These are phyloP conservation scores for Otatea glauca DNA, from an alignment of 176 grass and related monocot species.

Conservation along the genomic window DNA sequence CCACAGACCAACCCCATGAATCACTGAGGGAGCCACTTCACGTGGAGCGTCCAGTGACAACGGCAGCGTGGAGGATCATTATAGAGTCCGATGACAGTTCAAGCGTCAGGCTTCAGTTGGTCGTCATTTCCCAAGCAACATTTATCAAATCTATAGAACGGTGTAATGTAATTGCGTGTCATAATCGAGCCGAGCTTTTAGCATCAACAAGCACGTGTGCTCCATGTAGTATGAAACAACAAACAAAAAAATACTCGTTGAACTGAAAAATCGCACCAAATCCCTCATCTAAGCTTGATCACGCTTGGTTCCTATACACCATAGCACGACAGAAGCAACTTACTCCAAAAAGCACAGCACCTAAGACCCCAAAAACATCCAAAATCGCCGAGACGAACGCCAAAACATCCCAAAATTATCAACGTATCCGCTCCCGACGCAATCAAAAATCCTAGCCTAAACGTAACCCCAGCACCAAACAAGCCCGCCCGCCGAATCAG, in stretches of 20 bases:
- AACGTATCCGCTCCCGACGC: background rate
- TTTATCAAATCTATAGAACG: slow-evolving; percentile 10
- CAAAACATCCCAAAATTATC: background rate
- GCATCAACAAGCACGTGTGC: background rate
- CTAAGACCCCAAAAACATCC: background rate
- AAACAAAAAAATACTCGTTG: background rate
- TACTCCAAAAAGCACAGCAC: background rate
- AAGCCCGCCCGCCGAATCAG: slow-evolving; percentile 26
- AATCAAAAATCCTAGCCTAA: slow-evolving; percentile 51
- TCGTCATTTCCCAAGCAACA: slow-evolving; percentile 21
- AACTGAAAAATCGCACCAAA: background rate
- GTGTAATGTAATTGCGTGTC: slow-evolving; percentile 5
- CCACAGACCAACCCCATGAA: background rate
- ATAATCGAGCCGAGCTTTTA: background rate
- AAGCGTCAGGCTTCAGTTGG: background rate
- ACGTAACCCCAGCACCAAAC: background rate
- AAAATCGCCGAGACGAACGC: background rate
- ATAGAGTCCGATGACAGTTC: too few relatives aligned
- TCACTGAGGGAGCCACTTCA: background rate
- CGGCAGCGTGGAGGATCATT: background rate
- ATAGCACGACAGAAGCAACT: background rate
- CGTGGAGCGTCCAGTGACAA: background rate
- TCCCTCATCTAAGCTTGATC: slow-evolving; percentile 25
- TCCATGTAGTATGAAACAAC: background rate
- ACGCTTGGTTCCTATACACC: background rate